Evolutionary conservation across 2,329 filamentous ascomycete genomes (phyloP), one percentile per base, ranked within the genome.

Genomic region (Cladosporium velox): DNA sequence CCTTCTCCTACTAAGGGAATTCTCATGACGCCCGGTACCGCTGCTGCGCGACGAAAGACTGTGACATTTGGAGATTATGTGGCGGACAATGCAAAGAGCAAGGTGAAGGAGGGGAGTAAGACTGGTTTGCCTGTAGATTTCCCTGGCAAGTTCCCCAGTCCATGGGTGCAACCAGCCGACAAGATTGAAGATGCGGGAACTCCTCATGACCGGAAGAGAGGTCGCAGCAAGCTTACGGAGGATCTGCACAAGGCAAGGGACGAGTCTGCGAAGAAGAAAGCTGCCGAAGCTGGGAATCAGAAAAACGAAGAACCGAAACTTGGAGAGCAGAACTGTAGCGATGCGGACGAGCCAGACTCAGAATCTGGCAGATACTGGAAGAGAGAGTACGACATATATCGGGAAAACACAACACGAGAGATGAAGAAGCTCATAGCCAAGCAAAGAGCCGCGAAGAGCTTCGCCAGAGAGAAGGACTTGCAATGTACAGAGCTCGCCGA

Each of bases 291-390:
- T 18, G 49, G 21, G 11, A 34, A 21, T 14, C 57, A 38, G 15
- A 41, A 47, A 30, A 38, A 26, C 18, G 61, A 64, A 11, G 41
- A 41, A 49, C 30, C n/a, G 5, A 30, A 35, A 21, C 26, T 34
- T 14, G 59, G 51, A 12, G 32, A 41, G 54, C 32, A 57, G 24
- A 38, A 52, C 30, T 44, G 24, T 15, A 47, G 35, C 26, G 35
- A 64, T 12, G 54, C 26, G 15, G 64, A 60, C 44, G 88, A 91
- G 72, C 91, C 91, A 7, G 86, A 88, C 69, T 92, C 90, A 1
- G 86, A 90, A 67, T 92, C 90, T 4, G 91, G 90, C 7, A 88
- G 86, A 72, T 93, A 91, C 77, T 94, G 91, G 91, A 93, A 93
- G 78, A 84, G 86, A 28, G 87, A 92, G 73, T 93, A 91, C 72